These are phyloP conservation scores for Wilcoxina mikolae DNA, from an alignment of 495 filamentous ascomycete species.

Conservation along the genomic window DNA sequence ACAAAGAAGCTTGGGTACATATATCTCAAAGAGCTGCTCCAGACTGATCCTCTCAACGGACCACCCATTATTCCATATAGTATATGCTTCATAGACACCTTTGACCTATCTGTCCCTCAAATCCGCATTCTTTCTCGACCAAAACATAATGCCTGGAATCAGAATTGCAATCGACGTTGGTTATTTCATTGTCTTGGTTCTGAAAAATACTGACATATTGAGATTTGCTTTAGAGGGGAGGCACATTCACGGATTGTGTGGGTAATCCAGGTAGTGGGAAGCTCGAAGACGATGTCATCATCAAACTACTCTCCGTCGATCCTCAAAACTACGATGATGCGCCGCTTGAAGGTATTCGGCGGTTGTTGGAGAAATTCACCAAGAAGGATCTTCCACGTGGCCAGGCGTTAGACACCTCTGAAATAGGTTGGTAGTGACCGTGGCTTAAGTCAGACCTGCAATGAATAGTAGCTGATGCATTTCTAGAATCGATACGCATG, in stretches of 20 bases:
- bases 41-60: too few relatives aligned
- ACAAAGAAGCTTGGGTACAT: background rate
- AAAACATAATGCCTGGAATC: conserved; percentile 15
- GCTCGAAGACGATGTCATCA: conserved; percentile 56
- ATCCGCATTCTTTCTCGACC: background rate
- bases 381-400: conserved; percentile 63
- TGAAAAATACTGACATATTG: background rate
- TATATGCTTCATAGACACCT: background rate
- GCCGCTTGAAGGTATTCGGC: conserved; percentile 79
- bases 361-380: conserved; percentile 70
- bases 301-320: conserved; percentile 84
- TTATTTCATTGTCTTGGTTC: background rate
- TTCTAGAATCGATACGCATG: conserved; percentile 68
- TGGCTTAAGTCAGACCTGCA: conserved; percentile 39
- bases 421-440: conserved; percentile 57
- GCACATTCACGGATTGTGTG: conserved; percentile 59
- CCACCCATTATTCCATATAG: too few relatives aligned
- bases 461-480: conserved; percentile 35
- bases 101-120: background rate
- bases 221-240: conserved; percentile 38
- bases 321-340: conserved; percentile 80
- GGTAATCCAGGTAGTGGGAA: conserved; percentile 45
- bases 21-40: background rate
- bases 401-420: conserved; percentile 63
- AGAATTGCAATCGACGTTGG: conserved; percentile 29